Percentiles rank a stretch among this genome's conserved stretches.
Conservation (phyloP, 305 asterid genomes). For the Petunia hybrid region DNA sequence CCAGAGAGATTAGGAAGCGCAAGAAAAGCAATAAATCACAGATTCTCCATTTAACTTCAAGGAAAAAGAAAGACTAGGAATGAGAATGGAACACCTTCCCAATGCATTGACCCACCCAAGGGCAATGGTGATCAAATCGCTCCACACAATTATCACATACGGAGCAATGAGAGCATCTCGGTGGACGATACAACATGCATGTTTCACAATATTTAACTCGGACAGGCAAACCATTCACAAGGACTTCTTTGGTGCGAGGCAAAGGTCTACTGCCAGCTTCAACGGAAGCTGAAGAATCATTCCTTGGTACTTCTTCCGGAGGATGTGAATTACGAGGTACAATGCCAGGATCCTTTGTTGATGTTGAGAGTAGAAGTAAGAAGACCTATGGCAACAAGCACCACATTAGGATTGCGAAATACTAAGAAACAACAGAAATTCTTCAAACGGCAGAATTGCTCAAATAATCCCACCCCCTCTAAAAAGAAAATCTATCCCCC, state of each 20-base stretch:
- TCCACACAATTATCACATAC: conserved; percentile 59
- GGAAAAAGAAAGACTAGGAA: not conserved
- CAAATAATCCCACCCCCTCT: not conserved
- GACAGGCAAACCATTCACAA: conserved; percentile 53
- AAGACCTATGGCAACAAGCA: conserved; percentile 46
- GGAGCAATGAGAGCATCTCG: conserved; percentile 54
- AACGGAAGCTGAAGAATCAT: conserved; percentile 43
- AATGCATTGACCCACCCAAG: conserved; percentile 61
- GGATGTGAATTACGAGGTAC: conserved; percentile 53
- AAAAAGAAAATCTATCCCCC: not conserved
- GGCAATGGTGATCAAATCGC: conserved; percentile 60
- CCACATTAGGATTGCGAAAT: conserved; percentile 22
- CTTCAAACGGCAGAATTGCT: too few relatives aligned
- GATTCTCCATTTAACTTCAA: not conserved
- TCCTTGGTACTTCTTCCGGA: conserved; percentile 45
- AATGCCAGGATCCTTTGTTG: conserved; percentile 56
- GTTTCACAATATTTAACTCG: conserved; percentile 53
- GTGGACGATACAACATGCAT: conserved; percentile 57
- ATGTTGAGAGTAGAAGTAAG: conserved; percentile 47
- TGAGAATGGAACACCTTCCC: conserved; percentile 42
- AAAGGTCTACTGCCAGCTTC: conserved; percentile 41
- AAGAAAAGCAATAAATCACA: conserved; percentile 3
- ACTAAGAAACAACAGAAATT: conserved; percentile 1
- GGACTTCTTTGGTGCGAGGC: conserved; percentile 49
- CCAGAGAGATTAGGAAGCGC: conserved; percentile 10